These are phyloP conservation scores for Macroventuria anomochaeta DNA, from an alignment of 2,329 filamentous ascomycete genomes.

Conservation along the genomic window DNA sequence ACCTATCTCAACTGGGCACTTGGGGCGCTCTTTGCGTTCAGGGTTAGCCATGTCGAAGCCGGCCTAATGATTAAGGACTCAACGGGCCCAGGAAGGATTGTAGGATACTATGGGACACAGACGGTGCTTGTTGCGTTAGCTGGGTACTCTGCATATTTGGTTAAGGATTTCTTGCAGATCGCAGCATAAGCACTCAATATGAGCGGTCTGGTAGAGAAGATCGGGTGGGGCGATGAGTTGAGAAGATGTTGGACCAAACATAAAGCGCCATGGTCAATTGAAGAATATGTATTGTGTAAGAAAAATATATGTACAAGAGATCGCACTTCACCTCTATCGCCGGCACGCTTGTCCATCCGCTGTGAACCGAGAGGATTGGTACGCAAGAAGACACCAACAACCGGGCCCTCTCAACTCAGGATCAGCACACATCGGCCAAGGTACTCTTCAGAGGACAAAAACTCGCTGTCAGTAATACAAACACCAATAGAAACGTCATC, in stretches of 20 bases:
- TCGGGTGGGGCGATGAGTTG: no score
- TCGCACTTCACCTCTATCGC: neutral
- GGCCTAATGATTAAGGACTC: constrained; percentile 42
- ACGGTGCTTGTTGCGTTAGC: constrained; percentile 34
- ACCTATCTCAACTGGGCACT: constrained; percentile 49
- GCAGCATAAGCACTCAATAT: no score
- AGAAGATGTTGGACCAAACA: neutral
- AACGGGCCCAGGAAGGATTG: constrained; percentile 29
- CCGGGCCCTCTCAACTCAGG: no score
- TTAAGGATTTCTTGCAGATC: constrained; percentile 41
- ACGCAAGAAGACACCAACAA: neutral
- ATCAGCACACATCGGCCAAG: no score
- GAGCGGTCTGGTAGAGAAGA: no score
- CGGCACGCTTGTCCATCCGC: constrained; percentile 3
- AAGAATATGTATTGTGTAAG: constrained; percentile 1
- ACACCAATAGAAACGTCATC: no score
- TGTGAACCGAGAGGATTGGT: neutral
- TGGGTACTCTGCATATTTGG: constrained; percentile 41
- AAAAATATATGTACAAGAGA: constrained; percentile 3
- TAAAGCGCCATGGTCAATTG: neutral
- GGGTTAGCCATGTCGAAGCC: constrained; percentile 51
- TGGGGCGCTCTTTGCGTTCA: constrained; percentile 48
- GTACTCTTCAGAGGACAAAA: no score
- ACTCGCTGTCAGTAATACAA: no score
- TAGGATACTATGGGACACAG: constrained; percentile 45